Evolutionary conservation across 306 rosid genomes (phyloP), one percentile per base, ranked within the genome.

Genomic region (Quercus robur): DNA sequence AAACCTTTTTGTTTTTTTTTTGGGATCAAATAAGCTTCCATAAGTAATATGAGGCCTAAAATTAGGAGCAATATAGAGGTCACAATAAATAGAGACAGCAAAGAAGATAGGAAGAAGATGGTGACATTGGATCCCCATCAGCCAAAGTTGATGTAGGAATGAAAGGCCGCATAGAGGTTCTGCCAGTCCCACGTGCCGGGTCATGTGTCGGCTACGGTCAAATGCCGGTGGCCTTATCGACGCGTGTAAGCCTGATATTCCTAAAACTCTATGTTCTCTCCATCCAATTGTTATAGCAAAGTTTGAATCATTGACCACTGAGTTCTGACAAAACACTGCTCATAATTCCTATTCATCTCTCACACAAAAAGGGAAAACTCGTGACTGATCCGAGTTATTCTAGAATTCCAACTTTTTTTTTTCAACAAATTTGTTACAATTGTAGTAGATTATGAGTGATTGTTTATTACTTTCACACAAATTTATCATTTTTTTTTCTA

Each of bases 211-310:
- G 84, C 84, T 71, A 41, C 90, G 92, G 97, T 94, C 98, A 94
- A 90, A 90, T 63, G 92, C 74, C 97, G 97, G 97, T 89, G 91
- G 84, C 88, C 58, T 81, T 62, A 20, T 12, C 26, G 31, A 82
- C 91, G 85, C 96, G 97, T 89, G 89, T 82, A 80, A 21, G 63
- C 71, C 74, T 66, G 19, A 11, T 31, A 70, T 81, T 81, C 83
- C 81, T 19, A 8, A 3, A 44, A 26, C 44, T 25, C 13, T 58
- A 70, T 71, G 61, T 58, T 70, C 46, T 8, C 11, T 8, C 46
- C 46, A 41, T 41, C 46, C 46, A 8, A 41, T 41, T 41, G 12
- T 41, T 8, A 8, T 41, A 8, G 2, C 46, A 61, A 84, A 51
- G 83, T 89, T 87, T 85, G 89, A 89, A 92, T 74, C 79, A 82